Conservation (phyloP, 345 rosid species). For the Salix exigua region DNA sequence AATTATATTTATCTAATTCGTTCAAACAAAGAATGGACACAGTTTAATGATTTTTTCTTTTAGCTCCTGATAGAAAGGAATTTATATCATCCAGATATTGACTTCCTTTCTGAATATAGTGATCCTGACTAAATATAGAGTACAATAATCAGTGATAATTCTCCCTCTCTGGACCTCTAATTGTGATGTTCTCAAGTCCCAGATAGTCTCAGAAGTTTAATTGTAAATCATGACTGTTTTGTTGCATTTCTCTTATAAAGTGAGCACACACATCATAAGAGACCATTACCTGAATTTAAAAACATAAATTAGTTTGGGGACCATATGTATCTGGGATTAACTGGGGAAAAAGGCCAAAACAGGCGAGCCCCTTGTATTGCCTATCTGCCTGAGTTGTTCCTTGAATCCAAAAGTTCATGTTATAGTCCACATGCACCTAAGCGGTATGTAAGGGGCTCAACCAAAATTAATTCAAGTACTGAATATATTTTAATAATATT, state of each 20-base stretch:
- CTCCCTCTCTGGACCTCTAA: constrained; percentile 7
- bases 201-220: neutral
- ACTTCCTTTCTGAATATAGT: neutral
- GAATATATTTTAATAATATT: neutral
- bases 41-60: neutral
- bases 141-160: neutral
- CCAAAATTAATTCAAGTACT: neutral
- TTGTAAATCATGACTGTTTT: neutral
- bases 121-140: constrained; percentile 5
- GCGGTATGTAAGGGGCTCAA: neutral
- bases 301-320: constrained; percentile 2
- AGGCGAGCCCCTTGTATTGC: neutral
- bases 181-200: neutral
- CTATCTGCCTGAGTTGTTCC: neutral
- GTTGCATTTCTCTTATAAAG: neutral
- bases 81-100: neutral
- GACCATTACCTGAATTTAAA: neutral
- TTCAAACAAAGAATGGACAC: constrained; percentile 10
- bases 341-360: neutral
- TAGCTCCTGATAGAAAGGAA: neutral
- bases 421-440: neutral
- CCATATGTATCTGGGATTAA: neutral
- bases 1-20: constrained; percentile 3
- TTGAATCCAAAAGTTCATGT: neutral
- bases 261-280: neutral